Conservation (phyloP, 768 basidiomycete genomes). For the Phaffia tasmanica region DNA sequence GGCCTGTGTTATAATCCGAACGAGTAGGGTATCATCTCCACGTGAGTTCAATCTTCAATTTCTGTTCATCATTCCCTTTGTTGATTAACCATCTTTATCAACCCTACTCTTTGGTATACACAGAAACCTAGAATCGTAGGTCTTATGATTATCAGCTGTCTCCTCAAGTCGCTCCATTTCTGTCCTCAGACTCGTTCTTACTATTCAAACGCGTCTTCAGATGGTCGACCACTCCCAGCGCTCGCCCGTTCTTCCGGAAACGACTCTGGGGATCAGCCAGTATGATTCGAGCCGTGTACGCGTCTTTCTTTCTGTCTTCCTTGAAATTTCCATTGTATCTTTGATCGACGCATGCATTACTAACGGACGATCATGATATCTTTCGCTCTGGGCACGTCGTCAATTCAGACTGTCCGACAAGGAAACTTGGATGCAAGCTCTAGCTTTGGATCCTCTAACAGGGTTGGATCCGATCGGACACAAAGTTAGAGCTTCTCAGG, state of each 20-base stretch:
- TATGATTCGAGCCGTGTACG: constrained; percentile 34
- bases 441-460: constrained; percentile 82
- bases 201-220: constrained; percentile 54
- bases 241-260: constrained; percentile 82
- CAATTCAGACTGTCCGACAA: constrained; percentile 25
- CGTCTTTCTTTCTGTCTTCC: background rate
- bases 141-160: background rate
- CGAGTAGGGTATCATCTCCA: constrained; percentile 24
- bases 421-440: constrained; percentile 73
- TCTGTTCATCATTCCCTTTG: background rate
- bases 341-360: too few relatives aligned
- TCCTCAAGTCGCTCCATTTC: background rate
- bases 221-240: constrained; percentile 81
- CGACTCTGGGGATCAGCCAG: constrained; percentile 46
- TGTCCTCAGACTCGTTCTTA: background rate
- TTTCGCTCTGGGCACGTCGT: constrained; percentile 28
- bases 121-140: too few relatives aligned
- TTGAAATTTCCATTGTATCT: constrained; percentile 34
- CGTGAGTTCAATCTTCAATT: background rate
- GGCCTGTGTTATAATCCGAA: background rate
- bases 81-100: too few relatives aligned
- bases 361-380: constrained; percentile 26
- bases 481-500: constrained; percentile 84
- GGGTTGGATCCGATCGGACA: constrained; percentile 77
- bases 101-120: background rate